These are phyloP conservation scores for Alloascoidea africana DNA, from an alignment of 805 yeast species.

Conservation along the genomic window DNA sequence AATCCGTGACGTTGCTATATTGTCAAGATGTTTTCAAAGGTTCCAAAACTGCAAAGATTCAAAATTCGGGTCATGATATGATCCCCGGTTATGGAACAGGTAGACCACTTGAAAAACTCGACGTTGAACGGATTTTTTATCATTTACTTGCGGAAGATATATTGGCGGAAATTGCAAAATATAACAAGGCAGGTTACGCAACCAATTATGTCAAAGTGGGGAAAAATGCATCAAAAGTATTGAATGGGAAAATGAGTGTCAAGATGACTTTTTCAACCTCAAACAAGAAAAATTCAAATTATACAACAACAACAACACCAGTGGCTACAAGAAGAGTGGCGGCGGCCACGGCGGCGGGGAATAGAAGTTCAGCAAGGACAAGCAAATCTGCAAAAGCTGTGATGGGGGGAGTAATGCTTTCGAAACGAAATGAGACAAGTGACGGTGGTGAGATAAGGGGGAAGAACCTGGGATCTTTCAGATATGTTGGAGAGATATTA, in stretches of 20 bases:
- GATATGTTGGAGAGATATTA: not conserved
- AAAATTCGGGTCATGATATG: conserved; percentile 43
- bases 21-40: conserved; percentile 80
- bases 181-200: conserved; percentile 69
- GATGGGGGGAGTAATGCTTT: no score
- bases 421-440: no score
- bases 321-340: conserved; percentile 2
- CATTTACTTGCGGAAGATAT: conserved; percentile 52
- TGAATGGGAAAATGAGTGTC: conserved; percentile 29
- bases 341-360: conserved; percentile 6
- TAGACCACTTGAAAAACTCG: conserved; percentile 42
- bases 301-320: conserved; percentile 10
- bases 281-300: conserved; percentile 12
- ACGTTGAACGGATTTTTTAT: conserved; percentile 72
- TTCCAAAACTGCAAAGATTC: conserved; percentile 43
- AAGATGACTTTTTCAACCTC: conserved; percentile 31
- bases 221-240: conserved; percentile 30
- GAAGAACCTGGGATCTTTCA: no score
- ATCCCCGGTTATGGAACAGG: conserved; percentile 62
- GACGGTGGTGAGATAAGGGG: no score
- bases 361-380: no score
- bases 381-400: no score
- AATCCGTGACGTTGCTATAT: conserved; percentile 56
- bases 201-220: conserved; percentile 61
- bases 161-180: conserved; percentile 55